Evolutionary conservation across 345 rosid species (phyloP).

Genomic region (Hypericum perforatum): DNA sequence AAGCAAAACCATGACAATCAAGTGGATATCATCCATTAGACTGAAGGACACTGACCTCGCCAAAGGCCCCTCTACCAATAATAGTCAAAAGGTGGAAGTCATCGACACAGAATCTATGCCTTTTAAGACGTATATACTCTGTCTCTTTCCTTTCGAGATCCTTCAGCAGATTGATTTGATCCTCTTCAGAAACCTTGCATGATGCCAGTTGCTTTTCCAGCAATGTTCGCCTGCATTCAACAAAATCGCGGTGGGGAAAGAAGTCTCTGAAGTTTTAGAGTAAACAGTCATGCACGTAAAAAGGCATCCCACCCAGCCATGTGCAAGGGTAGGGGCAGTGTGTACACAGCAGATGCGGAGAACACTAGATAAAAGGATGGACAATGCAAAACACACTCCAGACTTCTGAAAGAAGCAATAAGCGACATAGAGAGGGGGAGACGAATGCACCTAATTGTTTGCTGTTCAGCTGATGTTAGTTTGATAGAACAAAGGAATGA

Average conservation of each 20-base stretch:
- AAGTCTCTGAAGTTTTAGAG: background rate
- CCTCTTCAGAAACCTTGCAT: conserved; percentile 60
- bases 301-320: no score
- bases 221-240: conserved; percentile 45
- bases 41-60: conserved; percentile 51
- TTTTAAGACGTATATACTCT: conserved; percentile 69
- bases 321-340: no score
- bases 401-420: no score
- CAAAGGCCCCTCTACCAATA: conserved; percentile 91
- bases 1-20: background rate
- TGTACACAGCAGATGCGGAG: no score
- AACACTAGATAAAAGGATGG: no score
- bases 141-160: conserved; percentile 81
- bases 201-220: conserved; percentile 67
- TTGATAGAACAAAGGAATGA: no score
- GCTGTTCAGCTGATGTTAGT: no score
- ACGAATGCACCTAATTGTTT: no score
- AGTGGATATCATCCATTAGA: background rate
- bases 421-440: no score
- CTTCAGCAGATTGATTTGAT: conserved; percentile 56
- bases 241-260: conserved; percentile 10
- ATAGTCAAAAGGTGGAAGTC: conserved; percentile 76
- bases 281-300: no score
- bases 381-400: no score
- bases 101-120: conserved; percentile 74